Conservation (phyloP, 371 early-diverging fungal genomes). For the Apophysomyces sp. region DNA sequence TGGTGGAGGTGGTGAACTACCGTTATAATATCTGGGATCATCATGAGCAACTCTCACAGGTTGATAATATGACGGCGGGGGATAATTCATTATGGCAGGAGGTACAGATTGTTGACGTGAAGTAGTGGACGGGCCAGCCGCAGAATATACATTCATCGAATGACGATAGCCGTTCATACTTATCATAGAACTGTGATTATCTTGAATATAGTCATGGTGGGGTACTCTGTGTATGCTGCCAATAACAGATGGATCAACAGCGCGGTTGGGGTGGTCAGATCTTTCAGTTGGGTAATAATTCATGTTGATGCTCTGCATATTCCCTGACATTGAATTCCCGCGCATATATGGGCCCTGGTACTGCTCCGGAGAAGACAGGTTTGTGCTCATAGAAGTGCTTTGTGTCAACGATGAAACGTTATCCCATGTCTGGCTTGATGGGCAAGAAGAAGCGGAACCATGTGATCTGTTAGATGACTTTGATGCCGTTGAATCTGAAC, state of each 20-base stretch:
- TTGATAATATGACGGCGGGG: neutral
- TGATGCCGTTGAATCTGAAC: constrained; percentile 36
- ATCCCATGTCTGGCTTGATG: constrained; percentile 27
- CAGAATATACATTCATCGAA: neutral
- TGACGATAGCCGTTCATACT: neutral
- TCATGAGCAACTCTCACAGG: neutral
- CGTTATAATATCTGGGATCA: neutral
- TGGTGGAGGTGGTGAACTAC: neutral
- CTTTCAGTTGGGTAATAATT: neutral
- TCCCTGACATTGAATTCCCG: constrained; percentile 23
- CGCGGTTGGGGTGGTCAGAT: neutral
- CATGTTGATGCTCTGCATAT: neutral
- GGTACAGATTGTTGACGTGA: neutral
- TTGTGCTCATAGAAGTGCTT: constrained; percentile 20
- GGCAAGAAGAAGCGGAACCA: constrained; percentile 32
- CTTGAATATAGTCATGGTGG: neutral
- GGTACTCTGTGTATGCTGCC: neutral
- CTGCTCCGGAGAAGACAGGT: constrained; percentile 25
- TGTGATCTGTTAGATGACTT: constrained; percentile 25
- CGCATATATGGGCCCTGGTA: constrained; percentile 37
- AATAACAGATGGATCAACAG: neutral
- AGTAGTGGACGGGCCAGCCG: neutral
- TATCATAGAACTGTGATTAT: neutral
- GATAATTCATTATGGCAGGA: neutral
- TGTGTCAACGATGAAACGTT: constrained; percentile 14